These are phyloP conservation scores for Sporisorium scitamineum DNA, from an alignment of 1,284 basidiomycete genomes.

Conservation along the genomic window DNA sequence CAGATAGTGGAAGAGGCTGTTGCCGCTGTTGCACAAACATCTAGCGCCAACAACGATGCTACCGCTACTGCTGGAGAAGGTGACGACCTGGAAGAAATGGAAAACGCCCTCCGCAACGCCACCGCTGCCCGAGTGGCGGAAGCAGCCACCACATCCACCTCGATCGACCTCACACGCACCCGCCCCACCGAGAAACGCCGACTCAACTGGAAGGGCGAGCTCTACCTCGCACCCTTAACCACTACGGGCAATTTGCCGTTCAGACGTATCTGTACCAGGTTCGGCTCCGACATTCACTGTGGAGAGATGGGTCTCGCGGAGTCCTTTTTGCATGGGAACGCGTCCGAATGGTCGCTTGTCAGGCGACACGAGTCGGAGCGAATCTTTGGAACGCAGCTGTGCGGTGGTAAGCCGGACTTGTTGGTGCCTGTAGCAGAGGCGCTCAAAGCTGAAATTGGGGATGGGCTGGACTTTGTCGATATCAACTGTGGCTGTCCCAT, in stretches of 20 bases:
- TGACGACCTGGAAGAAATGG: slow-evolving; percentile 57
- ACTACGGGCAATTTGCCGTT: slow-evolving; percentile 97
- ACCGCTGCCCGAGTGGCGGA: slow-evolving; percentile 19
- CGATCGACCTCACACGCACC: slow-evolving; percentile 72
- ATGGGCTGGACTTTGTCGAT: slow-evolving; percentile 87
- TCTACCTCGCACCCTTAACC: slow-evolving; percentile 93
- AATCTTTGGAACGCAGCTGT: slow-evolving; percentile 88
- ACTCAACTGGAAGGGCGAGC: slow-evolving; percentile 83
- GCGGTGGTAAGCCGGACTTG: slow-evolving; percentile 72
- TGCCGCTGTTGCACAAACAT: slow-evolving; percentile 72
- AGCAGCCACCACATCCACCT: slow-evolving; percentile 16
- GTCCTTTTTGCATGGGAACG: slow-evolving; percentile 60
- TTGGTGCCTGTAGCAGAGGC: slow-evolving; percentile 87
- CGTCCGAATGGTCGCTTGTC: slow-evolving; percentile 65
- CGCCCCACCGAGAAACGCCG: slow-evolving; percentile 86
- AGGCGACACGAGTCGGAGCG: slow-evolving; percentile 81
- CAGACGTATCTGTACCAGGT: slow-evolving; percentile 84
- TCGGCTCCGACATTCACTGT: slow-evolving; percentile 93
- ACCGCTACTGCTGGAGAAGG: slow-evolving; percentile 72
- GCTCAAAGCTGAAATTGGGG: slow-evolving; percentile 76
- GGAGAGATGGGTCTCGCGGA: slow-evolving; percentile 79
- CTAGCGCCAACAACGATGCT: slow-evolving; percentile 63
- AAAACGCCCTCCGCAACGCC: slow-evolving; percentile 48
- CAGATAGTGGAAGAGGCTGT: slow-evolving; percentile 18
- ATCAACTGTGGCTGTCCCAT: slow-evolving; percentile 98